Base-by-base conservation (phyloP, 371 early-diverging fungal species). In the Apophysomyces variabilis region DNA sequence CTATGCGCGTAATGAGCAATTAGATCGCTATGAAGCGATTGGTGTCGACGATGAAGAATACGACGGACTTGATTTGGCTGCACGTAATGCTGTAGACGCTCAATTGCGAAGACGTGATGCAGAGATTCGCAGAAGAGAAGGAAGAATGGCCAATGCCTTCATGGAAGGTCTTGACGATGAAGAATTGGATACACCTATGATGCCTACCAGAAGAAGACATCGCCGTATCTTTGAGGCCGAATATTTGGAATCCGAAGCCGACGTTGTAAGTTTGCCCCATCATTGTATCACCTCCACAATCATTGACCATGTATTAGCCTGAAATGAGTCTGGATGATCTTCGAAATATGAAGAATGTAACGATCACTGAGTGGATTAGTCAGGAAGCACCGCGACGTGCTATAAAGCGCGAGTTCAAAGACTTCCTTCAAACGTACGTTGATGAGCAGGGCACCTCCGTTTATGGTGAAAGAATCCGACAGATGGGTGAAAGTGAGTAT, bases 391-490 rank as follows among this genome's bases (percentile, higher is more conserved):
- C 92, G 5, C 88, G 95, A 13, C 88, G 89, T 64, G 89, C 93
- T 16, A 93, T 97, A 61, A 87, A 87, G 67, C 78, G 89, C 41
- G 94, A 96, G 69, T 98, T 97, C 80, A 86, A 89, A 39, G 85
- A 90, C 45, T 99, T 99, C 72, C 79, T 99, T 45, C 87, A 92
- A 36, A 91, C 93, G 4, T 96, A 83, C 73, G 88, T 89, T 14
- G 91, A 95, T 68, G 93, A 92, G 14, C 79, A 90, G 45, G 96
- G 96, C 65, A 90, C 89, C 38, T 93, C 95, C 2, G 93, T 98
- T 7, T 99, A 99, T 70, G 96, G 95, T 71, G 93, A 93, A 70
- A 84, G 93, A 54, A 96, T 99, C 74, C 83, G 90, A 57, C 85
- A 86, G 56, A 89, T 99, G 85, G 95, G 96, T 83, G 95, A 94